These are phyloP conservation scores for Coccomyxa sp. DNA, from an alignment of 139 green algal species.

Conservation along the genomic window DNA sequence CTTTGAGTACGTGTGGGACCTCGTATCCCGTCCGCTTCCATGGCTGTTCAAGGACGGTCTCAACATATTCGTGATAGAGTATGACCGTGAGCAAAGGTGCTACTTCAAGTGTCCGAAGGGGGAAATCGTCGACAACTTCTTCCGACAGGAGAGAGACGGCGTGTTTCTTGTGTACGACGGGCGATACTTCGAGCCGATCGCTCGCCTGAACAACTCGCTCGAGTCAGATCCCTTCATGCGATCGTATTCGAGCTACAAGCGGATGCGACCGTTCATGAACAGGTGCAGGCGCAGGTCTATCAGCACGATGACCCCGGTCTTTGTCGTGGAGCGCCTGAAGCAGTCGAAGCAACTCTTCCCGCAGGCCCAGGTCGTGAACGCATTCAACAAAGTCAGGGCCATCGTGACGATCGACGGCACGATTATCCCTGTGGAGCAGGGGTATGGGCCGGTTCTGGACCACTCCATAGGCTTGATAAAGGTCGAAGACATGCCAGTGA, in stretches of 20 bases:
- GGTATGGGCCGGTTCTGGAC: background rate
- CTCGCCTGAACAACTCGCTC: background rate
- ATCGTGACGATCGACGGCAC: background rate
- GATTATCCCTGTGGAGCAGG: background rate
- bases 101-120: background rate
- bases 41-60: background rate
- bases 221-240: background rate
- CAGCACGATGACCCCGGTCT: background rate
- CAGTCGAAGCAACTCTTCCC: background rate
- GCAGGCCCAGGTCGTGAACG: background rate
- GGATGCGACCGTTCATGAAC: background rate
- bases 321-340: background rate
- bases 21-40: background rate
- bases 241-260: background rate
- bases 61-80: conserved; percentile 1
- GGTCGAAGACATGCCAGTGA: background rate
- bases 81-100: background rate
- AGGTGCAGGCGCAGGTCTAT: background rate
- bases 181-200: background rate
- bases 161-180: background rate
- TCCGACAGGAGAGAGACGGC: background rate
- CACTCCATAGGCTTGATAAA: conserved; percentile 1
- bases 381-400: background rate
- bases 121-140: conserved; percentile 1
- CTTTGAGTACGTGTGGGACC: background rate